These are phyloP conservation scores for Alnus glutinosa DNA, from an alignment of 306 rosid species.

Conservation along the genomic window DNA sequence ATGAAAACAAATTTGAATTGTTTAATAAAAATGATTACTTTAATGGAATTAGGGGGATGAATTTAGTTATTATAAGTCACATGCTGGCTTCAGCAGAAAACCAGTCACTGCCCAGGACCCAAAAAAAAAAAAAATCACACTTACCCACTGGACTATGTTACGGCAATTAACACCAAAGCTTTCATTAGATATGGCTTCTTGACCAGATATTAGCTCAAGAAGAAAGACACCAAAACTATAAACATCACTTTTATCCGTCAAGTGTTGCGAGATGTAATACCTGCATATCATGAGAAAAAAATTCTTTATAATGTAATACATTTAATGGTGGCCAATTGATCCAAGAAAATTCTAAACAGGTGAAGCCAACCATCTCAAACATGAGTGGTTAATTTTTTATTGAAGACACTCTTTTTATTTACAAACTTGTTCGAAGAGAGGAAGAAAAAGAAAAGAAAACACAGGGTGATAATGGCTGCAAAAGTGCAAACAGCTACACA, in stretches of 20 bases:
- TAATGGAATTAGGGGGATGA: not conserved
- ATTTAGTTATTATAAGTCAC: not conserved
- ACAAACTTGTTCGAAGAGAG: not conserved
- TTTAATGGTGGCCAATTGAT: constrained; percentile 4
- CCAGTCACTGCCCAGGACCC: too few species aligned
- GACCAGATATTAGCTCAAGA: constrained; percentile 97
- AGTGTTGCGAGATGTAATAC: constrained; percentile 94
- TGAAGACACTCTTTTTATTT: not conserved
- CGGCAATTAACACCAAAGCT: constrained; percentile 91
- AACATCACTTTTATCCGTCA: constrained; percentile 95
- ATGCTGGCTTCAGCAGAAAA: constrained; percentile 14
- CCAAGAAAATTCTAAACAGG: not conserved
- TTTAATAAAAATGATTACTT: not conserved
- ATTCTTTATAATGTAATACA: not conserved
- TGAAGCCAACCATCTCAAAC: not conserved
- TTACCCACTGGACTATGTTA: constrained; percentile 96
- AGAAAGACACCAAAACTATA: constrained; percentile 97
- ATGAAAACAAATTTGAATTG: not conserved
- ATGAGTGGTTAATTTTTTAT: not conserved
- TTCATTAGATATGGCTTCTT: constrained; percentile 95
- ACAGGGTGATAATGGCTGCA: not conserved
- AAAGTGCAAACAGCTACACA: too few species aligned
- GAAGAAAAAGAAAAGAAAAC: not conserved
- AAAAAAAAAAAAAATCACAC: too few species aligned
- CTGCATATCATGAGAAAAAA: constrained; percentile 42